Evolutionary conservation across 768 basidiomycete genomes (phyloP), one percentile per base, ranked within the genome.

Genomic region (Collybia mongolica): DNA sequence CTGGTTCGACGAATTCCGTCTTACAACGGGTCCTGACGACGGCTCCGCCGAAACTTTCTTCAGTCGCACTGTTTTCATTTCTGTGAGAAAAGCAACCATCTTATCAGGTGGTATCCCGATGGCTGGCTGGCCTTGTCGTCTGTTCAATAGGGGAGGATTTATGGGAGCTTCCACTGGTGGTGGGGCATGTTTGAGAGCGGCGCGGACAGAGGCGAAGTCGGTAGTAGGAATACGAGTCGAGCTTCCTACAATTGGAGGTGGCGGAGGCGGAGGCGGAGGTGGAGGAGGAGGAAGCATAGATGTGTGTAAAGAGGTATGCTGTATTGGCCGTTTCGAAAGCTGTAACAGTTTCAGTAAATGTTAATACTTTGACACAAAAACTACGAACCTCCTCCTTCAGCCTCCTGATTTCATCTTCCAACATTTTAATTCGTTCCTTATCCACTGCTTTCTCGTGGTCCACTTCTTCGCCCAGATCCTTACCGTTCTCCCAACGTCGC

Each of bases 61-160:
- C 44, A 92, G 59, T 42, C 84, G 73, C 20, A 83, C 86, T 1
- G 79, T 85, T 72, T 90, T 91, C 76, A 92, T 83, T 64, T 92
- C 90, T 5, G 70, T 83, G 54, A 92, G 65, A 59, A 92, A 92
- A 1, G 84, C 88, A 0, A 85, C 86, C 86, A 92, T 90, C 63
- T 91, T 88, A 53, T 91, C 90, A 2, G 84, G 76, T 0, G 87
- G 77, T 8, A 92, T 74, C n/a, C 85, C 86, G 9, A 90, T 72
- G 0, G 86, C 82, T 0, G 89, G 84, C 50, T 80, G 77, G 6
- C 84, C 85, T 12, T 76, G 64, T 46, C 80, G 79, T 32, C 72
- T 74, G 1, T 60, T 54, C 12, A 66, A 56, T 5, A 66, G 60
- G 5, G 62, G 60, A 15, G 73, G 68, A 57, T 86, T 88, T 47